A percentile compares a stretch with the other conserved stretches of the same genome.
These are phyloP conservation scores for Fraxinus platypoda DNA, from an alignment of 305 asterid genomes.

Conservation along the genomic window DNA sequence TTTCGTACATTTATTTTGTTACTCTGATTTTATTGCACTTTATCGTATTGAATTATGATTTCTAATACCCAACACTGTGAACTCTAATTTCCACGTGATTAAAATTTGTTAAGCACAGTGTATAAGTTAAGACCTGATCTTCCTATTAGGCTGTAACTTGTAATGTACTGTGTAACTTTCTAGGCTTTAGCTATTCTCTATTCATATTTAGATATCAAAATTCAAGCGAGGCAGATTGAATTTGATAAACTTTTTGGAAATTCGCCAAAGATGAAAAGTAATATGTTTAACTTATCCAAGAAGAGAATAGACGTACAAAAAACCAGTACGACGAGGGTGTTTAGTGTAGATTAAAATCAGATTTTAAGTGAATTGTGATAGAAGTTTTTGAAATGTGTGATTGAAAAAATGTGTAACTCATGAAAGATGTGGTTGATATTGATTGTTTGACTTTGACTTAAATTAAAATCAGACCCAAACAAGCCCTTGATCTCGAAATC, in stretches of 20 bases:
- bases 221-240: neutral
- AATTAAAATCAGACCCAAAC: too few relatives aligned
- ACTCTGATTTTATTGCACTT: neutral
- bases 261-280: neutral
- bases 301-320: neutral
- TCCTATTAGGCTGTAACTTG: neutral
- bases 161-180: neutral
- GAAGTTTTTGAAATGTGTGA: too few relatives aligned
- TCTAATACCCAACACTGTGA: neutral
- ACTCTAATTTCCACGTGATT: neutral
- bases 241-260: neutral
- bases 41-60: neutral
- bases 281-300: neutral
- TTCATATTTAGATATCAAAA: neutral
- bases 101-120: neutral
- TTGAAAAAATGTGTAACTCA: too few relatives aligned
- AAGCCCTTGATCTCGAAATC: neutral
- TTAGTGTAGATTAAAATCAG: too few relatives aligned
- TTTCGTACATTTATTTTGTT: neutral
- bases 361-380: too few relatives aligned
- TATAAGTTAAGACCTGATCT: neutral
- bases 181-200: neutral
- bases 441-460: too few relatives aligned
- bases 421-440: too few relatives aligned
- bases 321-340: too few relatives aligned